Conservation (phyloP, 1,139 yeast genomes). For the Debaryomyces sp. region DNA sequence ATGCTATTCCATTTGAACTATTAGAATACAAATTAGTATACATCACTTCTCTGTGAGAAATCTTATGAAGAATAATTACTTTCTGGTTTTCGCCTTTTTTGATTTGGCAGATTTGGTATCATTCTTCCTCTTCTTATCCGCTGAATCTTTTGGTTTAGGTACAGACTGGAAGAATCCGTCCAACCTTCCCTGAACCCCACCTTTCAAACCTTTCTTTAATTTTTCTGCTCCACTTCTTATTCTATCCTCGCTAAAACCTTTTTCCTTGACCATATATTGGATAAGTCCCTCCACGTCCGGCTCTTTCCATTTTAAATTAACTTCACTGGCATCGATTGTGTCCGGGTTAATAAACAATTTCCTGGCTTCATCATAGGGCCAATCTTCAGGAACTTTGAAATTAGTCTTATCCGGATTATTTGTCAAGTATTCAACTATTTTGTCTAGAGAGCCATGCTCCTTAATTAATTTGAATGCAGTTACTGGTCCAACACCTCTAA, state of each 20-base stretch:
- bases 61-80: conserved; percentile 7
- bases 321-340: conserved; percentile 59
- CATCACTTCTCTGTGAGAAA: background rate
- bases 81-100: conserved; percentile 21
- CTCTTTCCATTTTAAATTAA: conserved; percentile 74
- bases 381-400: conserved; percentile 85
- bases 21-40: conserved; percentile 2
- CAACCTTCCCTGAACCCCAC: conserved; percentile 87
- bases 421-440: conserved; percentile 65
- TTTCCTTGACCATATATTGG: conserved; percentile 69
- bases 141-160: conserved; percentile 42
- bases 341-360: conserved; percentile 83
- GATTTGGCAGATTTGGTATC: conserved; percentile 21
- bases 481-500: conserved; percentile 93
- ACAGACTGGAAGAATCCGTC: conserved; percentile 87
- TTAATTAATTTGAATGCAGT: conserved; percentile 87
- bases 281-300: conserved; percentile 79
- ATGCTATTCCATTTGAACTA: background rate
- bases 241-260: conserved; percentile 92
- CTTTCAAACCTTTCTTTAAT: conserved; percentile 77
- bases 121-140: conserved; percentile 28
- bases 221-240: conserved; percentile 86
- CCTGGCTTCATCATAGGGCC: conserved; percentile 93
- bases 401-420: conserved; percentile 65
- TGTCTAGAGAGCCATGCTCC: conserved; percentile 82